Evolutionary conservation across 2,329 filamentous ascomycete genomes (phyloP), one percentile per base, ranked within the genome.

Genomic region (Leptodontidium sp.): DNA sequence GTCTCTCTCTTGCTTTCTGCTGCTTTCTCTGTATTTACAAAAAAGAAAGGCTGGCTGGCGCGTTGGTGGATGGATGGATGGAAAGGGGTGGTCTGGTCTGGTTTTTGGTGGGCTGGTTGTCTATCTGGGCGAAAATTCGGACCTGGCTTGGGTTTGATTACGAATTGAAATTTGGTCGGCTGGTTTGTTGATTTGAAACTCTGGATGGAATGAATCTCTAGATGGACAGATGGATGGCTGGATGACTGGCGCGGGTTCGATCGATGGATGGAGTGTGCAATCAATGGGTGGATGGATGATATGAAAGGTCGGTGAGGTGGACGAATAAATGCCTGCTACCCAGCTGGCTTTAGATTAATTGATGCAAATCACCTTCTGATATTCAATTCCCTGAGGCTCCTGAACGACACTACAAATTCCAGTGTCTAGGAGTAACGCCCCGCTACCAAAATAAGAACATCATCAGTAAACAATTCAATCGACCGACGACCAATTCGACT

Each of bases 281-380:
- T 49, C 45, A 38, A 59, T 32, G 61, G 49, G 38, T 53, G 38
- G 38, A 40, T 24, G 47, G 12, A 50, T 45, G n/a, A 21, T 52
- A 26, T 6, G n/a, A 24, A 26, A 29, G 62, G 26, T 17, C 24
- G 21, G 21, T 35, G n/a, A 4, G 47, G n/a, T 12, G n/a, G 9
- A 21, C 9, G 21, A 7, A 50, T 50, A 12, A 40, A 40, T 40
- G 2, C 38, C 38, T 40, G 12, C 32, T 32, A 38, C 35, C 35
- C 38, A 29, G 32, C 52, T 53, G 1, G 49, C 62, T 57, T 26
- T 72, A 72, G 68, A 72, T 70, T 67, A 70, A 70, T 49, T 26
- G 70, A 72, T 70, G 70, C 70, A 72, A 72, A 69, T 71, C 69
- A 70, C 43, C 61, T 29, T 59, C 35, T 43, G 32, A 40, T 32